Conservation (phyloP, 1,284 basidiomycete species). For the Hortiboletus rubellus region DNA sequence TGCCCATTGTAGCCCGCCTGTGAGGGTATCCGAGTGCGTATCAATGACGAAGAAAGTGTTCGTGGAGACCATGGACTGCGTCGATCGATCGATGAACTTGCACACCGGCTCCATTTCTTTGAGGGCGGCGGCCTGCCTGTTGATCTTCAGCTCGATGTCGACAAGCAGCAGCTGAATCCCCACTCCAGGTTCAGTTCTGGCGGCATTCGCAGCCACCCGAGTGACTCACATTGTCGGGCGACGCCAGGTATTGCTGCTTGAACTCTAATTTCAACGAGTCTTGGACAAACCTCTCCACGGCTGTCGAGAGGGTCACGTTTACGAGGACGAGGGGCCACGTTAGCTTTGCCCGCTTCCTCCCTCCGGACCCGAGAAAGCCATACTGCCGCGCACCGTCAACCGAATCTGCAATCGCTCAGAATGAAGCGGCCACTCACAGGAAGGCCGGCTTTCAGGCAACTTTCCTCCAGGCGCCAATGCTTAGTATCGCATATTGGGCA, state of each 20-base stretch:
- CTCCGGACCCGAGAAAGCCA: not conserved
- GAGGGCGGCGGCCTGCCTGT: not conserved
- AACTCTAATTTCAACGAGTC: not conserved
- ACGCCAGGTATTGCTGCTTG: not conserved
- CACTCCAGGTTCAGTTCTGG: too few relatives aligned
- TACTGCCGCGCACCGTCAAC: not conserved
- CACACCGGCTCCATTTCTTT: not conserved
- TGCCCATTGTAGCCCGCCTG: not conserved
- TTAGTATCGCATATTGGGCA: not conserved
- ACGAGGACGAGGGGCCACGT: not conserved
- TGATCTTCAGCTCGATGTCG: not conserved
- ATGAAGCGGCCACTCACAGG: not conserved
- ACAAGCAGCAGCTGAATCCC: not conserved
- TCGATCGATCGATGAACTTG: not conserved
- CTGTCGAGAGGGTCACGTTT: not conserved
- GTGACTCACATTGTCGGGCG: not conserved
- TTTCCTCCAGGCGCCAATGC: too few relatives aligned
- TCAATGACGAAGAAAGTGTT: slow-evolving; percentile 2
- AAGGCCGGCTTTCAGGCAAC: not conserved
- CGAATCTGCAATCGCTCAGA: too few relatives aligned
- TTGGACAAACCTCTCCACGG: not conserved
- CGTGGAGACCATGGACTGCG: not conserved
- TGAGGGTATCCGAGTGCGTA: not conserved
- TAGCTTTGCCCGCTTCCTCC: not conserved
- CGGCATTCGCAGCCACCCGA: too few relatives aligned